Base-by-base conservation (phyloP, 1,139 yeast genomes). In the Yamadazyma diddensiae region DNA sequence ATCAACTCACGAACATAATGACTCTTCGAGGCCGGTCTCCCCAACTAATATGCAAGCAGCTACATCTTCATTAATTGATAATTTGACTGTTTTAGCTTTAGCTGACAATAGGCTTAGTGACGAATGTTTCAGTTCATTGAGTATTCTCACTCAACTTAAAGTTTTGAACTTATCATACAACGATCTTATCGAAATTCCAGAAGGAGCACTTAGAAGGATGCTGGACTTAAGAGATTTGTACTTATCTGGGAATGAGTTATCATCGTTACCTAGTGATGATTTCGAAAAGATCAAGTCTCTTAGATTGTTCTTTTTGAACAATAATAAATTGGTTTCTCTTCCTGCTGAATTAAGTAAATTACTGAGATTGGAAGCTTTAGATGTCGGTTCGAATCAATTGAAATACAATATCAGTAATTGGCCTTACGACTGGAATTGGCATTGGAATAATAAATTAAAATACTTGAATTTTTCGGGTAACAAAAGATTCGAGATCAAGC, bases 401-500 rank as follows among this genome's bases (percentile, higher is more conserved):
- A 84, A 90, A 50, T 92, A 92, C 57, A 92, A 94, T 48, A 87
- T 92, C 37, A 83, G 94, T 10, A 92, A 92, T 54, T 86, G 90
- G 77, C 94, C 94, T 6, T 90, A 87, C 53, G 98, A 92, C 55
- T 92, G 97, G 97, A 92, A 87, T 57, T 94, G 98, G 98, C 82
- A 84, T 49, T 81, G 80, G 68, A 94, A 92, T 52, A 66, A 73
- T 35, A 79, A 81, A 29, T 68, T 94, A 55, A 77, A 71, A 46
- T 88, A 84, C 49, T 72, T 94, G 53, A 92, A 90, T 55, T 81
- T 94, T 41, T 86, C 96, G 0, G 97, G 97, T 26, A 94, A 94
- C 53, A 82, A 84, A 51, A 72, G 97, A 42, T 78, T 94, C 42
- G 98, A 92, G 53, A 87, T 92, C 46, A 81, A 80, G 50, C 82